Evolutionary conservation across 2,329 filamentous ascomycete genomes (phyloP).

Genomic region (Alternaria sp.): DNA sequence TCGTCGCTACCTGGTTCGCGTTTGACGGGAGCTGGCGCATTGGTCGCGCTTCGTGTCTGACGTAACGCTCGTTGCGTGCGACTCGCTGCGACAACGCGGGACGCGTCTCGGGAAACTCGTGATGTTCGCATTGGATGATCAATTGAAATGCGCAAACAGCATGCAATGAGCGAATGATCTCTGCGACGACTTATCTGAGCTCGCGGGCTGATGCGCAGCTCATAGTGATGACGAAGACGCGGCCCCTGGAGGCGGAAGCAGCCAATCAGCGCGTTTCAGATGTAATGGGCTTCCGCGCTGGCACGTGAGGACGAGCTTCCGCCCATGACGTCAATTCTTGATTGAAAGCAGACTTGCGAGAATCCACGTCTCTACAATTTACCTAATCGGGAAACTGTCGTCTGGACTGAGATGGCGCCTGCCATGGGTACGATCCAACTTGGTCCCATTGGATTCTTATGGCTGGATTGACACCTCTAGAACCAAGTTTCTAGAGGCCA

Average conservation of each 20-base stretch:
- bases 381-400: neutral
- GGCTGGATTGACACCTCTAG: neutral
- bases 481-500: neutral
- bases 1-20: slow-evolving; percentile 14
- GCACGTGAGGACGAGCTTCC: neutral
- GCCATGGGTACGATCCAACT: neutral
- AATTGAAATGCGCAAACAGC: neutral
- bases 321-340: neutral
- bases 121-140: slow-evolving; percentile 43
- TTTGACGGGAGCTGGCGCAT: slow-evolving; percentile 24
- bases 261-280: neutral
- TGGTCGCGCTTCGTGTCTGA: slow-evolving; percentile 38
- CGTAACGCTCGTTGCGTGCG: slow-evolving; percentile 36
- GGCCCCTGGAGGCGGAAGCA: neutral
- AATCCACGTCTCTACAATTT: neutral
- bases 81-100: slow-evolving; percentile 39
- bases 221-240: neutral
- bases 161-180: neutral
- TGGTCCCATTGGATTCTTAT: neutral
- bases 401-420: neutral
- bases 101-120: slow-evolving; percentile 46
- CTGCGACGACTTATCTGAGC: neutral
- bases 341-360: neutral
- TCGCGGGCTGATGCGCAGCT: neutral
- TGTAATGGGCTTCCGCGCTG: neutral